Base-by-base conservation (phyloP, 1,139 yeast species). In the Kodamaea alishanica region DNA sequence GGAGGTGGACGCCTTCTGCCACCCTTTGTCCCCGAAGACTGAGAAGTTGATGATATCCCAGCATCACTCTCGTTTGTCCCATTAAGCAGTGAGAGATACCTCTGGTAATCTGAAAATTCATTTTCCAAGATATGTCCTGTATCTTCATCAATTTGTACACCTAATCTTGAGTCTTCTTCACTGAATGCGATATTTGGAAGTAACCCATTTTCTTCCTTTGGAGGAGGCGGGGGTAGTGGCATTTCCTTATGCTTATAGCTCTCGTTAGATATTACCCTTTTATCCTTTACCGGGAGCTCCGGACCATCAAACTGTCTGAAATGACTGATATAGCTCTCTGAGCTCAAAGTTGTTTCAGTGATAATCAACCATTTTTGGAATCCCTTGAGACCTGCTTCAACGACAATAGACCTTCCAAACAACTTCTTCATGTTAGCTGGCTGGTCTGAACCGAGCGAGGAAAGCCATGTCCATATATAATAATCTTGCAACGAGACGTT, bases 401-500 rank as follows among this genome's bases (percentile, higher is more conserved):
- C 75, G 5, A 88, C 86, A 40, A 87, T 69, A 0, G 95, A 80
- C 44, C 94, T 73, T 6, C 96, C 96, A 66, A 88, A 88, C 2
- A 81, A 60, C 26, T 75, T 74, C 57, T 84, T 84, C 49, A 81
- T 77, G 25, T 67, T 63, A 29, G 73, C 67, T 0, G 89, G 79
- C 55, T 86, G 87, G 53, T 88, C 96, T 32, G 81, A 75, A 0
- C 87, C 87, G 24, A 87, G 60, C 2, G 89, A 76, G 3, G 89
- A 80, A 50, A 87, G 67, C 96, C 96, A 88, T 0, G 95, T 78
- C 96, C 96, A 88, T 24, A 87, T 85, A 53, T 83, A 87, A 55
- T 84, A 88, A 55, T 88, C 96, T 59, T 86, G 95, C 26, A 88
- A 77, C 2, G 87, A 74, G 1, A 85, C 83, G 45, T 85, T 76